These are phyloP conservation scores for Termitomyces sp. DNA, from an alignment of 768 basidiomycete genomes.

Conservation along the genomic window DNA sequence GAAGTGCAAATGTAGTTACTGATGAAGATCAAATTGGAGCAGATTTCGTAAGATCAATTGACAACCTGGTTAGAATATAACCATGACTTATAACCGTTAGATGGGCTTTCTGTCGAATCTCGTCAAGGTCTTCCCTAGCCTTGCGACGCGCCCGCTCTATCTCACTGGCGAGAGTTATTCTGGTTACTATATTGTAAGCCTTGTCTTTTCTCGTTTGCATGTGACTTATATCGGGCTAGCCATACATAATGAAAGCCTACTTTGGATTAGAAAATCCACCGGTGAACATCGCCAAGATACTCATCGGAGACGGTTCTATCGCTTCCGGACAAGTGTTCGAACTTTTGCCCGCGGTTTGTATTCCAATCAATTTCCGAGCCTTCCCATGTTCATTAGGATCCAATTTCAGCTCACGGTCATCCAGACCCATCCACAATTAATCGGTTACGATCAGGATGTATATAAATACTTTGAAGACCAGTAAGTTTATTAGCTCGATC, in stretches of 20 bases:
- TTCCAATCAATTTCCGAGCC: not conserved
- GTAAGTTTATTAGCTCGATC: conserved; percentile 33
- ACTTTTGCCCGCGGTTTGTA: conserved; percentile 48
- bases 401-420: conserved; percentile 42
- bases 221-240: conserved; percentile 30
- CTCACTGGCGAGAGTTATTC: conserved; percentile 74
- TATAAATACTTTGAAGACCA: conserved; percentile 65
- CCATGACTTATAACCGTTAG: conserved; percentile 25
- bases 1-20: conserved; percentile 27
- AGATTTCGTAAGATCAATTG: conserved; percentile 38
- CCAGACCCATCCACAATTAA: conserved; percentile 72
- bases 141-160: conserved; percentile 60
- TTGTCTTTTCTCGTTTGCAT: not conserved
- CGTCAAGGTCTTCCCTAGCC: conserved; percentile 67
- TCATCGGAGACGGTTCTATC: conserved; percentile 65
- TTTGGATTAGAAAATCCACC: conserved; percentile 60
- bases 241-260: conserved; percentile 71
- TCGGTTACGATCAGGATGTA: conserved; percentile 63
- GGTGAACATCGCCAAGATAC: conserved; percentile 60
- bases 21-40: conserved; percentile 63
- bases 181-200: conserved; percentile 62
- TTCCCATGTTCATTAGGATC: not conserved
- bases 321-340: conserved; percentile 44
- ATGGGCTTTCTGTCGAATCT: conserved; percentile 69
- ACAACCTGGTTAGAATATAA: not conserved